phyloP scores from a whole-genome alignment of 75 land plant species.

The Larix kaempferi region DNA sequence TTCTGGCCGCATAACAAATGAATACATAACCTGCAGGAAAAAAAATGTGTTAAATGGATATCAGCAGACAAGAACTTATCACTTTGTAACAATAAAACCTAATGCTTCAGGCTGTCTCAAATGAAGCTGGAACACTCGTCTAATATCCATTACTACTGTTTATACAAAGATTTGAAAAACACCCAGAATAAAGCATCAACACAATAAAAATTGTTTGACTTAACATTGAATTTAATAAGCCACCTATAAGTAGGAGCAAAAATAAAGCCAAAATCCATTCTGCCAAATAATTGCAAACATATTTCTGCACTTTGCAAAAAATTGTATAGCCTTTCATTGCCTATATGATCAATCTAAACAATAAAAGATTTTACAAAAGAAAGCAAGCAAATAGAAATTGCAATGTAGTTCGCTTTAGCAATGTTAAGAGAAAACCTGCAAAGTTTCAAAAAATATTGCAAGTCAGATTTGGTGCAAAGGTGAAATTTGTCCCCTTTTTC shows the following conservation, averaged over 20 bases:
- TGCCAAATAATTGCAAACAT: too few species aligned
- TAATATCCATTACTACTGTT: not conserved
- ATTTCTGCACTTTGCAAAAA: too few species aligned
- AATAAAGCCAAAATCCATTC: too few species aligned
- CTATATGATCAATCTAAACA: too few species aligned
- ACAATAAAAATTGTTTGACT: not conserved
- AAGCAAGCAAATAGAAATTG: not conserved
- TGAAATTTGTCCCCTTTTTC: conserved; percentile 1
- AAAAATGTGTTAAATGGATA: conserved; percentile 10
- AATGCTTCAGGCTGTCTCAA: not conserved
- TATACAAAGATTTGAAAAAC: not conserved
- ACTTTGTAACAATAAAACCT: not conserved
- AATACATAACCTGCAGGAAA: conserved; percentile 85
- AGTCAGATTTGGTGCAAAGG: not conserved
- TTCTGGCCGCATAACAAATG: conserved; percentile 98
- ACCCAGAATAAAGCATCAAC: not conserved
- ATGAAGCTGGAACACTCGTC: not conserved
- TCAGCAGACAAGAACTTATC: not conserved
- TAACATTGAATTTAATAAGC: not conserved
- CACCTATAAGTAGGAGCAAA: not conserved
- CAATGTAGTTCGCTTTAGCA: not conserved
- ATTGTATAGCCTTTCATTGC: too few species aligned
- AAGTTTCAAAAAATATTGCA: too few species aligned
- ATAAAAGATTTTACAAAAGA: not conserved
- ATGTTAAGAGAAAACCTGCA: conserved; percentile 3